A percentile compares a stretch with the other conserved stretches of the same genome.
Conservation (phyloP, 1,284 basidiomycete species). For the Ganoderma multipileum region DNA sequence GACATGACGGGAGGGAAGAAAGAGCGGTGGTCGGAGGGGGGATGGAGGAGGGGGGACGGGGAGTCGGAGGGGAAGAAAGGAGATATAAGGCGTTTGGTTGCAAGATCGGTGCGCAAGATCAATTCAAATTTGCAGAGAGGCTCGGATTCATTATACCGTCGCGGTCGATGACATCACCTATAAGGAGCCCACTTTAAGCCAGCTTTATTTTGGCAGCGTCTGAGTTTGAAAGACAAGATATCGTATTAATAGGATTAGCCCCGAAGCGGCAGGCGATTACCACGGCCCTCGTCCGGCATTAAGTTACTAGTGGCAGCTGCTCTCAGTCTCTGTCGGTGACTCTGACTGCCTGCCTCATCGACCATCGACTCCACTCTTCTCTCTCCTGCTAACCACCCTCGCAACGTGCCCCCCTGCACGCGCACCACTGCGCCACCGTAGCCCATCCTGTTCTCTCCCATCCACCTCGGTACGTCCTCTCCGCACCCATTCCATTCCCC, state of each 20-base stretch:
- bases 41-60: constrained; percentile 11
- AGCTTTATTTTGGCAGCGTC: not conserved
- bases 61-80: constrained; percentile 11
- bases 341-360: not conserved
- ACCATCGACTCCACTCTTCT: not conserved
- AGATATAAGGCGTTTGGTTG: constrained; percentile 22
- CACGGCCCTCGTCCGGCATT: too few relatives aligned
- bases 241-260: constrained; percentile 7
- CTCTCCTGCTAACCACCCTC: not conserved
- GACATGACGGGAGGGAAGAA: constrained; percentile 31
- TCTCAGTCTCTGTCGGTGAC: too few relatives aligned
- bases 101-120: constrained; percentile 22
- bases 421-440: constrained; percentile 18
- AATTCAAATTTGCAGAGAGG: constrained; percentile 21
- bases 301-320: too few relatives aligned
- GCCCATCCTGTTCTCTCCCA: constrained; percentile 36
- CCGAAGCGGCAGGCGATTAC: constrained; percentile 17
- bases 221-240: constrained; percentile 17
- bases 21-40: constrained; percentile 8
- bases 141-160: constrained; percentile 16
- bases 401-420: not conserved
- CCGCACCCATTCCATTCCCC: constrained; percentile 7
- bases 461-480: constrained; percentile 35
- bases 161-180: constrained; percentile 27
- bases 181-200: not conserved